Evolutionary conservation across 1,284 basidiomycete species (phyloP).

Genomic region (Puccinia coronata): DNA sequence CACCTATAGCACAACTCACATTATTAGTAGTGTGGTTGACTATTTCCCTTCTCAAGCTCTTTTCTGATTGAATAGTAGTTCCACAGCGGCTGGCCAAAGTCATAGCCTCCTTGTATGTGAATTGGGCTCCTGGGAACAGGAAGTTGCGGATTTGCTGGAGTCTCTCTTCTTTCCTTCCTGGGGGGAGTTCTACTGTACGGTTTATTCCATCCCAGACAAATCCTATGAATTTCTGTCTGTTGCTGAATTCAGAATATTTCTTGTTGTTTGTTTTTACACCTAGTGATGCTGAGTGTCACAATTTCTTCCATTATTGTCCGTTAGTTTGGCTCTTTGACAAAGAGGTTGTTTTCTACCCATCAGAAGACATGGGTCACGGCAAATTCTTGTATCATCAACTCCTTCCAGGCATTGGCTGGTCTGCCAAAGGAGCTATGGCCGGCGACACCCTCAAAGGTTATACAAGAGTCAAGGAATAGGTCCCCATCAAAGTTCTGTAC

Average conservation of each 20-base stretch:
- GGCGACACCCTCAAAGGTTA: background rate
- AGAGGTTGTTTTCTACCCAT: slow-evolving; percentile 5
- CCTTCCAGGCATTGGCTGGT: slow-evolving; percentile 7
- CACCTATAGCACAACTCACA: too few relatives aligned
- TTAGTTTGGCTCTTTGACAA: background rate
- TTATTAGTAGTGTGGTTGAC: too few relatives aligned
- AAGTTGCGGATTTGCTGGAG: background rate
- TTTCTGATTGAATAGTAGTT: too few relatives aligned
- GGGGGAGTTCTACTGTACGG: background rate
- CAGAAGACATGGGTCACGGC: background rate
- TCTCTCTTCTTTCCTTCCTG: background rate
- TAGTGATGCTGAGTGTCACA: background rate
- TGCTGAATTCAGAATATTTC: background rate
- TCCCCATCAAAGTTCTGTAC: background rate
- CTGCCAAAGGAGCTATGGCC: background rate
- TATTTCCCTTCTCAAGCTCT: too few relatives aligned
- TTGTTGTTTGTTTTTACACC: background rate
- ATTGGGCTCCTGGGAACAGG: too few relatives aligned
- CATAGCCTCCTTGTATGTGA: background rate
- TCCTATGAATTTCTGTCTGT: background rate
- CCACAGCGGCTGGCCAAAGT: background rate
- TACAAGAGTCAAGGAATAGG: background rate
- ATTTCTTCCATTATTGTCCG: background rate
- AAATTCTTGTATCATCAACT: background rate
- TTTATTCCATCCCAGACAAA: background rate